Base-by-base conservation (phyloP, 2,329 filamentous ascomycete genomes). In the Mycocentrospora acerina region DNA sequence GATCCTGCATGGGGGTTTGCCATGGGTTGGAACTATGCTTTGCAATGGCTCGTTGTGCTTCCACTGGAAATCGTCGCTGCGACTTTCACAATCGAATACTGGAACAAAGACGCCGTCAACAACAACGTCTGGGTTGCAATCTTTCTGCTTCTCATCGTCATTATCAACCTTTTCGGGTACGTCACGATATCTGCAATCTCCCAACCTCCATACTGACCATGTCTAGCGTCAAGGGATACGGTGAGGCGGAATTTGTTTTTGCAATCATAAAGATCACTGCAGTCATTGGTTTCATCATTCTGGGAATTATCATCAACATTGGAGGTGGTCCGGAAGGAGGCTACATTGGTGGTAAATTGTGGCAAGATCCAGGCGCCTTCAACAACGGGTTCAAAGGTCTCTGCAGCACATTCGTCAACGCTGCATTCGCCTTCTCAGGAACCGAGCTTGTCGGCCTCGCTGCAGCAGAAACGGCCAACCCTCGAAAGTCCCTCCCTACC, bases 1-100 rank as follows among this genome's bases (percentile, higher is more conserved):
- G 90, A 96, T 60, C 91, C 90, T 1, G 90, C 90, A 0, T 95
- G 89, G 89, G 90, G 90, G 0, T 95, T 95, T 61, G 88, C 89
- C 31, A 94, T 95, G 87, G 90, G 89, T 12, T 95, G 89, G 89
- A 95, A 94, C 77, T 87, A 95, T 65, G 88, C 87, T 4, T 66
- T 95, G 52, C 87, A 94, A 69, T 95, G 90, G 90, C 77, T 95
- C 2, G 78, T 89, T 24, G 82, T 90, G 0, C 69, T 95, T 22
- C 90, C 90, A 0, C 74, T 95, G 25, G 90, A 95, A 66, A 85
- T 95, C 40, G 88, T 95, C 46, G 87, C 89, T 2, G 90, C 89
- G 2, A 86, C 88, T 3, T 81, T 95, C 15, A 94, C 89, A 0
- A 83, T 95, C 37, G 77, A 83, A 22, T 95, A 87, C 61, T 95